Evolutionary conservation across 768 basidiomycete genomes (phyloP), one percentile per base, ranked within the genome.

Genomic region (Pholiota molesta): DNA sequence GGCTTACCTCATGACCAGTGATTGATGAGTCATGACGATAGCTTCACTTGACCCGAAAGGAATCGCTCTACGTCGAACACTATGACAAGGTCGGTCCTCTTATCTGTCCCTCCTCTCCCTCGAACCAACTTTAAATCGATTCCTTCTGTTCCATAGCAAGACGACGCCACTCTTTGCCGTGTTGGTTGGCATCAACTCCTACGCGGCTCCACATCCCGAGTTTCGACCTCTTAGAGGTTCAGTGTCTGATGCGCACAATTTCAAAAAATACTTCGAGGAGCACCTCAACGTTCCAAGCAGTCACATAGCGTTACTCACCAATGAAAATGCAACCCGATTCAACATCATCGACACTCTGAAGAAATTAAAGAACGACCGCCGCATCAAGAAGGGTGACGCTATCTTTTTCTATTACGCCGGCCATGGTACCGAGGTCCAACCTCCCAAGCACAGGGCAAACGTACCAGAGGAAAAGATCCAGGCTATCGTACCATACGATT

Each of bases 381-480:
- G 53, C 1, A 57, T 65, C 7, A 8, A 58, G 5, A 53, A 40
- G 4, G 65, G 62, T 3, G 65, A 65, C 31, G 58, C 65, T 1
- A 62, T 65, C 26, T 21, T 65, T 2, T 57, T 65, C 11, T 65
- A 42, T 33, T 65, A 37, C 54, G 65, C 65, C 39, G 65, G 65
- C 14, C 59, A 62, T 33, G 65, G 65, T 1, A 44, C 23, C 1
- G 61, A 66, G 52, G 49, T 58, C 42, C 16, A 7, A 8, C 26
- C 19, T 40, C 19, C 10, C 17, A 40, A 28, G 26, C 10, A 29
- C 42, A 8, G 35, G 13, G 35, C 8, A 13, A 10, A 10, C 35
- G 35, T 9, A 52, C 10, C 26, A 5, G 21, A 19, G 26, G n/a
- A 23, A 37, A 9, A 58, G 16, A 57, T 42, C 7, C 57, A 62